These are phyloP conservation scores for Lindgomyces ingoldianus DNA, from an alignment of 495 filamentous ascomycete genomes.

Conservation along the genomic window DNA sequence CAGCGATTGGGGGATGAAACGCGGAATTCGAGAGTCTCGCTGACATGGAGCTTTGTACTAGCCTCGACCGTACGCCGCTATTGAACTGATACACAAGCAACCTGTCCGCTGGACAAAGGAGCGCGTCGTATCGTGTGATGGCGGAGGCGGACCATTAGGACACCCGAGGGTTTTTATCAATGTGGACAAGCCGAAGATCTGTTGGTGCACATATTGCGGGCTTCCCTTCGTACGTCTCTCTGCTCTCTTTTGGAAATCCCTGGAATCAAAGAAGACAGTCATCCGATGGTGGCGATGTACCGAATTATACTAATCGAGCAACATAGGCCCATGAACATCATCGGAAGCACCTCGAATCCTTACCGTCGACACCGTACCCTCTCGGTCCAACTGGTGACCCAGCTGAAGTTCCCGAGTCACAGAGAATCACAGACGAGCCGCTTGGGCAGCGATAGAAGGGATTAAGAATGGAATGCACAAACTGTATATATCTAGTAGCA, in stretches of 20 bases:
- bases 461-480: not conserved
- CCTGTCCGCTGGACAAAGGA: slow-evolving; percentile 89
- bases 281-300: not conserved
- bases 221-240: slow-evolving; percentile 76
- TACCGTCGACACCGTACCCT: slow-evolving; percentile 77
- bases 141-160: slow-evolving; percentile 87
- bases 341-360: slow-evolving; percentile 74
- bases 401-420: slow-evolving; percentile 41
- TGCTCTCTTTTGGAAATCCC: not conserved
- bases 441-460: slow-evolving; percentile 45
- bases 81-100: slow-evolving; percentile 93
- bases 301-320: slow-evolving; percentile 13
- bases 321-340: slow-evolving; percentile 82
- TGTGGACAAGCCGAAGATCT: slow-evolving; percentile 93
- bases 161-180: slow-evolving; percentile 97
- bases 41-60: slow-evolving; percentile 46
- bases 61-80: slow-evolving; percentile 86
- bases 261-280: not conserved
- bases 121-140: slow-evolving; percentile 81
- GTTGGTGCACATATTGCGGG: slow-evolving; percentile 89
- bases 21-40: slow-evolving; percentile 11
- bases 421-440: slow-evolving; percentile 46
- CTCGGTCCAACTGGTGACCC: slow-evolving; percentile 51
- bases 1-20: not conserved
- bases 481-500: slow-evolving; percentile 29